Base-by-base conservation (phyloP, 768 basidiomycete species). In the Psilocybe azurescens region DNA sequence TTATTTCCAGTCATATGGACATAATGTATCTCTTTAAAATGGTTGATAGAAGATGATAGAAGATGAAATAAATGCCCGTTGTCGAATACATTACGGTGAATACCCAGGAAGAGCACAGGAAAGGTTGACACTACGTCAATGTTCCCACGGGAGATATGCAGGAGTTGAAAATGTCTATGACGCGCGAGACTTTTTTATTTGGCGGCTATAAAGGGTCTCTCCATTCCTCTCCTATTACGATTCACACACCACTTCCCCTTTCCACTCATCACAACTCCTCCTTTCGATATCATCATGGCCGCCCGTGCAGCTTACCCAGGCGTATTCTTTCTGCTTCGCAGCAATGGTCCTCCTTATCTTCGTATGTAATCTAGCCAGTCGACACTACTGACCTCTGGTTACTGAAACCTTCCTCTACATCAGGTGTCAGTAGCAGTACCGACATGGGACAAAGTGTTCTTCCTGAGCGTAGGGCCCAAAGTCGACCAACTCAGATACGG, bases 361-460 rank as follows among this genome's bases (percentile, higher is more conserved):
- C 66, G 91, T 91, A 75, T 38, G 86, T 80, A n/a, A n/a, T n/a
- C n/a, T n/a, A n/a, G n/a, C n/a, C n/a, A n/a, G n/a, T n/a, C n/a
- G n/a, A n/a, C n/a, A n/a, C n/a, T n/a, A n/a, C n/a, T n/a, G n/a
- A n/a, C n/a, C n/a, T 33, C 33, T 24, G 3, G n/a, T 14, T 48
- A 33, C 28, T 54, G 57, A 58, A 51, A 56, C 58, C 29, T 55
- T 41, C 33, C 9, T 41, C 33, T 51, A 16, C 30, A 28, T 14
- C 47, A 89, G 88, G 89, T 86, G 2, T 91, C 86, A 30, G 85
- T 93, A 20, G 89, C 90, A 14, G 75, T 83, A 53, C 91, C 93
- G 51, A 90, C 87, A 66, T 94, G 92, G 93, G 70, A 89, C 46
- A 70, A 71, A 24, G 78, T 94, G 49, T 88, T 83, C 18, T 93